A percentile compares a stretch with the other conserved stretches of the same genome.
These are phyloP conservation scores for Pachysandra terminalis DNA, from an alignment of 164 flowering plant species.

Conservation along the genomic window DNA sequence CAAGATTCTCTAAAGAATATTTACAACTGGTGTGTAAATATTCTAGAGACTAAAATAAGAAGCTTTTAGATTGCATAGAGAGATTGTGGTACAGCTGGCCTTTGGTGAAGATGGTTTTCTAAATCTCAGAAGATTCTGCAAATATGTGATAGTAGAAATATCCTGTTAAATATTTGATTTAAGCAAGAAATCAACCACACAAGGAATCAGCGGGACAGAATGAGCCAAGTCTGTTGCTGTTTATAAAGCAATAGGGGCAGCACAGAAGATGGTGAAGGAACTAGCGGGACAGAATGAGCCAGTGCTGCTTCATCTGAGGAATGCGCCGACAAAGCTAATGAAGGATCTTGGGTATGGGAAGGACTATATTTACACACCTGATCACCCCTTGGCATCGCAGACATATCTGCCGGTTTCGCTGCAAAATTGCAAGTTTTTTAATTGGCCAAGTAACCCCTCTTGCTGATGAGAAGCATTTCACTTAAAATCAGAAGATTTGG, in stretches of 20 bases:
- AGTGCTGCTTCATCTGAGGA: conserved; percentile 85
- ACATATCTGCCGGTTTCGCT: conserved; percentile 63
- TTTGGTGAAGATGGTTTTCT: no score
- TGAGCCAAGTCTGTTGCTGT: conserved; percentile 76
- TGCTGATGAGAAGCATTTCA: conserved; percentile 7
- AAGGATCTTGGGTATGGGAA: conserved; percentile 79
- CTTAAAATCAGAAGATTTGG: background rate
- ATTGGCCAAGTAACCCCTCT: conserved; percentile 35
- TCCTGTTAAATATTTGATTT: no score
- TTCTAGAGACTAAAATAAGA: no score
- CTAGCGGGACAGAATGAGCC: conserved; percentile 82
- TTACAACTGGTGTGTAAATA: no score
- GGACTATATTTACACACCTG: conserved; percentile 75
- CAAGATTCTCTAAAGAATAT: no score
- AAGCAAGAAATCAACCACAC: no score
- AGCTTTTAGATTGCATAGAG: no score
- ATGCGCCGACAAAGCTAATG: conserved; percentile 92
- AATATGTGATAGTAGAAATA: no score
- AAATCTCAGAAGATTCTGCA: no score
- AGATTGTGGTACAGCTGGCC: no score
- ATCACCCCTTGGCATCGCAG: conserved; percentile 45
- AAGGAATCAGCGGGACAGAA: no score
- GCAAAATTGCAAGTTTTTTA: conserved; percentile 60
- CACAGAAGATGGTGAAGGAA: conserved; percentile 66
- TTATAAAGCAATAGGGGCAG: conserved; percentile 53